Conservation (phyloP, 2,329 filamentous ascomycete species). For the Boeremia lycopersici region DNA sequence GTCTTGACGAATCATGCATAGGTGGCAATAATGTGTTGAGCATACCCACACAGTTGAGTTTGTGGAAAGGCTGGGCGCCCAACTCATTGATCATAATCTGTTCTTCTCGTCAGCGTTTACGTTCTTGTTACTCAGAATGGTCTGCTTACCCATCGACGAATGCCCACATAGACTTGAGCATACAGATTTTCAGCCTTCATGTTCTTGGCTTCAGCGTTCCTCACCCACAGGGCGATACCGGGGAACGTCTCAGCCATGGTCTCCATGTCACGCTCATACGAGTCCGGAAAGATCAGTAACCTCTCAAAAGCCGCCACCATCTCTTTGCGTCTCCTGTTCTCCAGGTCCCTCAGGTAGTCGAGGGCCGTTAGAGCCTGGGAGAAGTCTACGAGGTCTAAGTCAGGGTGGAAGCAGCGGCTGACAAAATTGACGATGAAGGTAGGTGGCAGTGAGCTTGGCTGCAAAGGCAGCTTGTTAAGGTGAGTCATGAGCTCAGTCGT, state of each 20-base stretch:
- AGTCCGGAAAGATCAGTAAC: slow-evolving; percentile 58
- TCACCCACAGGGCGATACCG: slow-evolving; percentile 62
- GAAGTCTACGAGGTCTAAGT: slow-evolving; percentile 66
- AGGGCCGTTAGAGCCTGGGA: slow-evolving; percentile 68
- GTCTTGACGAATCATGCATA: slow-evolving; percentile 43
- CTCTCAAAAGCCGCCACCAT: slow-evolving; percentile 60
- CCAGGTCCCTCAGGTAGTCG: slow-evolving; percentile 69
- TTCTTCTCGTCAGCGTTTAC: slow-evolving; percentile 10
- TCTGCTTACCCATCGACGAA: slow-evolving; percentile 66
- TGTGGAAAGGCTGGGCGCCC: slow-evolving; percentile 66
- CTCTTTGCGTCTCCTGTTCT: slow-evolving; percentile 64
- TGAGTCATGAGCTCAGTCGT: slow-evolving; percentile 60
- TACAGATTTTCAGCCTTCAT: slow-evolving; percentile 53
- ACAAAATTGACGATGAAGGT: slow-evolving; percentile 68
- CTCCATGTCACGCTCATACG: slow-evolving; percentile 54
- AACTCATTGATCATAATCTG: slow-evolving; percentile 70
- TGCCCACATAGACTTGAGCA: slow-evolving; percentile 65
- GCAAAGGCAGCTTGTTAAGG: slow-evolving; percentile 63
- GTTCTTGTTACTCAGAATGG: neutral
- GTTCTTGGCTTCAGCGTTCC: slow-evolving; percentile 54
- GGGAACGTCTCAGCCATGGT: slow-evolving; percentile 59
- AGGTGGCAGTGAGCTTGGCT: slow-evolving; percentile 67
- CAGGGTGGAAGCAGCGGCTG: slow-evolving; percentile 62
- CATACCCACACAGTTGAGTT: slow-evolving; percentile 70
- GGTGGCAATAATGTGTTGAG: slow-evolving; percentile 71